A percentile compares a stretch with the other conserved stretches of the same genome.
phyloP scores from a whole-genome alignment of 768 basidiomycete species.

The Russula vinacea region DNA sequence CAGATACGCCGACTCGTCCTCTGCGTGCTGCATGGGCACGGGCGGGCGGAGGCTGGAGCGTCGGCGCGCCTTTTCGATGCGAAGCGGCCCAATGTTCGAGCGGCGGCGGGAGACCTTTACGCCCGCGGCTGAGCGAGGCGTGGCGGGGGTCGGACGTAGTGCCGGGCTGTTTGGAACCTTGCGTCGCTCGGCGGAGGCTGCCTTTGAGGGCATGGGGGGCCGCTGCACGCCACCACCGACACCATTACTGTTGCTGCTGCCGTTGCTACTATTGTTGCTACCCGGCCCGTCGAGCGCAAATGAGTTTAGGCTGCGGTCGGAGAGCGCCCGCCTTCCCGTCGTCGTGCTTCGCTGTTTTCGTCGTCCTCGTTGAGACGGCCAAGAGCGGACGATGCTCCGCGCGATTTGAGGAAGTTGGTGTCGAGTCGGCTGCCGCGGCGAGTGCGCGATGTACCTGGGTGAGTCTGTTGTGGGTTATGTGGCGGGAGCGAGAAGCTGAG shows the following conservation, averaged over 20 bases:
- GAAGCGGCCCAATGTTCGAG: conserved; percentile 74
- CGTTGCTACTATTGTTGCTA: conserved; percentile 40
- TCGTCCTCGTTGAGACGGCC: conserved; percentile 72
- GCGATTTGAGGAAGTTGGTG: conserved; percentile 60
- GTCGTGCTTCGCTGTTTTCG: conserved; percentile 46
- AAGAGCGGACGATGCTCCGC: conserved; percentile 47
- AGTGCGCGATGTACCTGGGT: conserved; percentile 16
- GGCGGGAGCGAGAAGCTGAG: conserved; percentile 45
- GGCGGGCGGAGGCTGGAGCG: conserved; percentile 80
- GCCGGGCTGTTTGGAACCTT: conserved; percentile 5
- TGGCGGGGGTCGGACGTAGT: conserved; percentile 11
- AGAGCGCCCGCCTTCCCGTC: conserved; percentile 44
- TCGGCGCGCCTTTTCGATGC: conserved; percentile 67
- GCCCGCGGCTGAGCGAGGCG: conserved; percentile 17
- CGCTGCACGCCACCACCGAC: conserved; percentile 11
- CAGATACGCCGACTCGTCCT: conserved; percentile 37
- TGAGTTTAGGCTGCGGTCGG: conserved; percentile 67
- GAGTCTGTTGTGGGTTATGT: conserved; percentile 21
- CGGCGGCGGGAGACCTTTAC: conserved; percentile 50
- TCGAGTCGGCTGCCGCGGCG: conserved; percentile 64
- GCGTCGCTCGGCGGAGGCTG: neutral
- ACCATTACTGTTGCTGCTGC: conserved; percentile 31
- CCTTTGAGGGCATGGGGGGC: conserved; percentile 1
- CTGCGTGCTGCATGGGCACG: conserved; percentile 57
- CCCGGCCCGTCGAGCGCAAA: conserved; percentile 45